phyloP scores from a whole-genome alignment of 768 basidiomycete genomes.

The Hydnum rufescens region DNA sequence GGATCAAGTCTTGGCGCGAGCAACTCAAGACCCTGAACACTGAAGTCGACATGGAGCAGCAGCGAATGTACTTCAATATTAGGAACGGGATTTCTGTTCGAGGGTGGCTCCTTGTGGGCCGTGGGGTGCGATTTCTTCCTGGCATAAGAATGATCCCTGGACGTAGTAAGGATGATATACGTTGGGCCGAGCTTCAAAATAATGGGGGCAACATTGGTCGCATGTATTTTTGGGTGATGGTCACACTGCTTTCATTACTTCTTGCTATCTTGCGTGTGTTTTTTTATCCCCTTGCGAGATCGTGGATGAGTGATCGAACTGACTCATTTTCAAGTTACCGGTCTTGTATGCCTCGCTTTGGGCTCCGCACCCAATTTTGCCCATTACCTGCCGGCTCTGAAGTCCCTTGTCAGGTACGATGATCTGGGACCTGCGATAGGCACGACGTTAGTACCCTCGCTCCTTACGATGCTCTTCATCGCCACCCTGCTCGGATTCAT shows the following conservation, averaged over 20 bases:
- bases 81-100: slow-evolving; percentile 47
- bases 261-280: slow-evolving; percentile 42
- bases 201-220: slow-evolving; percentile 28
- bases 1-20: slow-evolving; percentile 51
- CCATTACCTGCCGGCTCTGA: slow-evolving; percentile 48
- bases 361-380: slow-evolving; percentile 53
- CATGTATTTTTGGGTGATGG: slow-evolving; percentile 38
- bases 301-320: slow-evolving; percentile 4
- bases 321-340: slow-evolving; percentile 34
- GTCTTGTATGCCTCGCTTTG: slow-evolving; percentile 46
- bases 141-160: slow-evolving; percentile 56
- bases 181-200: slow-evolving; percentile 58
- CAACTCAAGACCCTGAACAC: slow-evolving; percentile 51
- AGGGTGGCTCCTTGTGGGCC: slow-evolving; percentile 63
- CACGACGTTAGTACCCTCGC: slow-evolving; percentile 45
- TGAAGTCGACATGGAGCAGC: slow-evolving; percentile 51
- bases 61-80: slow-evolving; percentile 47
- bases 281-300: slow-evolving; percentile 3
- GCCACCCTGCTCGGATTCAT: slow-evolving; percentile 30
- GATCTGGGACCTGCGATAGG: slow-evolving; percentile 41
- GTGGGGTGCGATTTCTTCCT: slow-evolving; percentile 41
- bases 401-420: slow-evolving; percentile 29
- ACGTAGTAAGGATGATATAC: slow-evolving; percentile 60
- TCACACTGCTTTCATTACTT: slow-evolving; percentile 30
- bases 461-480: slow-evolving; percentile 40